Base-by-base conservation (phyloP, 2,329 filamentous ascomycete genomes). In the Botrytis squamosa region DNA sequence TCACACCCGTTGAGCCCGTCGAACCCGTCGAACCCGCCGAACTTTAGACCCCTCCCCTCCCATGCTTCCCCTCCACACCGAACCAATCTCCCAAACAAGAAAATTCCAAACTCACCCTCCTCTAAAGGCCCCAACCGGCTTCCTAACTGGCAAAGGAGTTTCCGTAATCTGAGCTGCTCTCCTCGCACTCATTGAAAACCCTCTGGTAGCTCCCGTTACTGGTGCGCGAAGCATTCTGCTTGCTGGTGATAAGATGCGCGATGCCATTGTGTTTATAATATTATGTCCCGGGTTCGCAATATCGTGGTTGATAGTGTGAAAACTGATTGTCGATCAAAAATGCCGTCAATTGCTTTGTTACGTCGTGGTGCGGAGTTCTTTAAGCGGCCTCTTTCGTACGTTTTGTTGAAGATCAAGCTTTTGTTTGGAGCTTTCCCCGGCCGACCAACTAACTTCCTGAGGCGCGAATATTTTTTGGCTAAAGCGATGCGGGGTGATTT, bases 91-190 rank as follows among this genome's bases (percentile, higher is more conserved):
- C 52, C n/a, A 42, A 65, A 57, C 49, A 22, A 67, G 59, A 49
- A 20, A 49, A 49, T 22, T 14, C 25, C 40, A 6, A 46, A 85
- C 89, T 86, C 83, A 93, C 91, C 90, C 90, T 85, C 90, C 91
- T 80, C 91, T 84, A 81, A 93, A 93, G 78, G 91, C 91, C 73
- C 91, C 91, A 70, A 92, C 87, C 12, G 91, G 91, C 82, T 89
- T 92, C 81, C 85, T 86, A n/a, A 86, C 84, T 42, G 89, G 86
- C 72, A 88, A 78, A 65, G 83, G 82, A 52, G 33, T 72, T 33
- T 44, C 70, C 25, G 4, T 7, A 22, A 42, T 64, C 14, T 33
- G 46, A 46, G 57, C 59, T 16, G 29, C 42, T 33, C 57, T 52
- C 40, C 55, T 64, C 33, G 25, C 57, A 38, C 55, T 49, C 22